These are phyloP conservation scores for Cinchona pubescens DNA, from an alignment of 257 asterid genomes.

Conservation along the genomic window DNA sequence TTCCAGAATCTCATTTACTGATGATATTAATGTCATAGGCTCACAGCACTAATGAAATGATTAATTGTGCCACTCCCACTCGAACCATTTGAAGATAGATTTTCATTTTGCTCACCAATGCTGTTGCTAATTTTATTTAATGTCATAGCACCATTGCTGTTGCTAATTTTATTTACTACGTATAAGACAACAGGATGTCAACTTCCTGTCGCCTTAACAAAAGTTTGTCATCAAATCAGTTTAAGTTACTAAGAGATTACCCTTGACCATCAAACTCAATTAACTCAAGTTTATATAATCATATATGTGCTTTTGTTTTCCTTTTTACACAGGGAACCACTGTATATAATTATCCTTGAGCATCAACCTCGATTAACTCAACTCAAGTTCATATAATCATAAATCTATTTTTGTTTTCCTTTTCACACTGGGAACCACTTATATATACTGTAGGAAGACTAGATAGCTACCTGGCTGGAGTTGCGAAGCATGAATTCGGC, in stretches of 20 bases:
- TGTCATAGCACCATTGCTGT: background rate
- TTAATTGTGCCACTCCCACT: background rate
- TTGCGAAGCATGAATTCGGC: constrained; percentile 74
- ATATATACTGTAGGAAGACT: background rate
- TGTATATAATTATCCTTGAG: background rate
- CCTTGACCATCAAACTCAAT: background rate
- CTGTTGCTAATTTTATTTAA: background rate
- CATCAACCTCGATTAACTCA: background rate
- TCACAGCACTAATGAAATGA: background rate
- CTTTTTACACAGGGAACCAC: no score
- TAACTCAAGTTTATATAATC: background rate
- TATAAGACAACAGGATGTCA: background rate
- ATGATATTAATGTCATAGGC: background rate
- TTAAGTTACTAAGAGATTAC: background rate
- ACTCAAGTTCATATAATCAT: background rate
- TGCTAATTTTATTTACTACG: background rate
- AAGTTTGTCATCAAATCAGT: background rate
- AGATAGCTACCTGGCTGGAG: constrained; percentile 80
- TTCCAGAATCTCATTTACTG: background rate
- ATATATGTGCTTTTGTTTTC: background rate
- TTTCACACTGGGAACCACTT: background rate
- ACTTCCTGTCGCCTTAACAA: background rate
- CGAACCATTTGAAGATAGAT: background rate
- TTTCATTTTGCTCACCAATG: background rate
- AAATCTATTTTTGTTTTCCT: background rate